Base-by-base conservation (phyloP, 805 yeast genomes). In the Hanseniaspora nectarophila region DNA sequence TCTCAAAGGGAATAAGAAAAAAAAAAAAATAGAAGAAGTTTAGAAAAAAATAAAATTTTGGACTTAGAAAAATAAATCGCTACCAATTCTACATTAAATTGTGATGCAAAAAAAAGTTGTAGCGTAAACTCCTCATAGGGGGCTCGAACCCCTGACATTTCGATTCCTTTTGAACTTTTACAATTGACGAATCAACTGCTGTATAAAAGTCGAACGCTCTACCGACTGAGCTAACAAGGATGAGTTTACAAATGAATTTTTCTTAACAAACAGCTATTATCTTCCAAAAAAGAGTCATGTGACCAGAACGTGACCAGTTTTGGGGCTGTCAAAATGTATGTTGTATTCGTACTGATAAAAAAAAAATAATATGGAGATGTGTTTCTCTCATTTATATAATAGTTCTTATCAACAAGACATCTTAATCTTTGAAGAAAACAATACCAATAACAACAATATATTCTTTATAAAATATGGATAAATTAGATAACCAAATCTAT, bases 181-280 rank as follows among this genome's bases (percentile, higher is more conserved):
- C 31, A 28, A 12, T 12, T 6, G 28, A n/a, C n/a, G 5, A 28
- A 28, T 9, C 9, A 6, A 12, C 43, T 69, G 67, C 50, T 59
- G 67, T 71, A 67, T 75, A 75, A 75, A 75, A 75, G 80, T 78
- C 79, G 78, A 75, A 74, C 79, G 79, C 79, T 75, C 79, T 75
- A 75, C 79, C 80, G 75, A 75, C 79, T 75, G 80, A 75, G 79
- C 80, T 75, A 75, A 68, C 72, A 68, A 67, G 72, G 72, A 68
- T 63, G 70, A 68, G 72, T 67, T 67, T 69, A 62, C 55, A 12
- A 9, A 9, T 9, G 31, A 4, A 9, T 9, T 28, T 28, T 6
- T 2, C 10, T 28, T 28, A 28, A n/a, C n/a, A n/a, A 28, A 28
- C 10, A 28, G 31, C 31, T 28, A 2, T 4, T 28, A 28, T n/a